Base-by-base conservation (phyloP, 495 filamentous ascomycete species). In the Aspergillus incahuasiensis region DNA sequence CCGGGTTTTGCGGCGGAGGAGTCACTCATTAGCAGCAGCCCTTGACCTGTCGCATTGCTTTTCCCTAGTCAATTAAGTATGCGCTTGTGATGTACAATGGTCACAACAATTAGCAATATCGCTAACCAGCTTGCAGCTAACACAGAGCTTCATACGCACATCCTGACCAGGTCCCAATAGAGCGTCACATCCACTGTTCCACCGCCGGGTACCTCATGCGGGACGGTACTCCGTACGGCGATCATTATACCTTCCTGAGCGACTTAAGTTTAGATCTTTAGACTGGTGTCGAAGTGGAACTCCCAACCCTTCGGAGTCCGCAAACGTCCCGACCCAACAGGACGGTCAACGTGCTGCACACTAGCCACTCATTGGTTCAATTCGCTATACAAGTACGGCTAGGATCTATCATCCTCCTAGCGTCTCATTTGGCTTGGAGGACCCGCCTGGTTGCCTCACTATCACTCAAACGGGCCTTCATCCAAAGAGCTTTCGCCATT, bases 361-460 rank as follows among this genome's bases (percentile, higher is more conserved):
- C 46, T 38, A 20, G 21, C 42, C 62, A 24, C 20, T 55, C 51
- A 65, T 65, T 65, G 62, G 62, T 48, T 38, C 53, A 38, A 13
- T 21, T 43, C 28, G 1, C 32, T 50, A 25, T 40, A 18, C 15
- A 50, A 35, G 46, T 49, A 49, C 46, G 46, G 19, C 39, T 30
- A 52, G 47, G 43, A 53, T 49, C 35, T 44, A 39, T 52, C 54
- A 46, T 18, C 22, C 25, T 40, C 41, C 41, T 32, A 38, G 54
- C 42, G 34, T 45, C 22, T 56, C 41, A 20, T 52, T 49, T 35
- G 46, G 18, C 47, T 53, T 46, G 45, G 30, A 46, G 45, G 58
- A 52, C 62, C 62, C 62, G 56, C 59, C 56, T 49, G 47, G 13
- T 57, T 47, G 62, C 62, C 62, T 65, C 62, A 65, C 59, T 65